Evolutionary conservation across 208 protist species (phyloP), one percentile per base, ranked within the genome.

Genomic region (Wallacemonas collosoma): DNA sequence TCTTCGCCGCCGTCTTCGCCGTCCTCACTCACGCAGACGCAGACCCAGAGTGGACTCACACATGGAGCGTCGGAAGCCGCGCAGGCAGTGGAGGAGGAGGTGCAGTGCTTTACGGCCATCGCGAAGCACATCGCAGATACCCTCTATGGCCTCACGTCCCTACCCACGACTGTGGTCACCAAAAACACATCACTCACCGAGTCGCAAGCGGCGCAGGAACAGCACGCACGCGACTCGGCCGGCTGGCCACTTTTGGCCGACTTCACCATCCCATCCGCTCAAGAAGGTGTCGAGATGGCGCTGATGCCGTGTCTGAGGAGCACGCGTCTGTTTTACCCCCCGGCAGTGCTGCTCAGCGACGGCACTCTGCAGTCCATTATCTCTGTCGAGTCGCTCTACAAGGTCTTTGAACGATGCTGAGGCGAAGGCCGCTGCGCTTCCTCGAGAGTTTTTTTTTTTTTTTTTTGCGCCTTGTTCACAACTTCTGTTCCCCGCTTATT

Each of bases 401-500:
- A 93, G 72, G 90, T 96, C 26, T 96, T 96, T 77, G 92, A 96
- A 75, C 92, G 92, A 14, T 96, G 92, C 76, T 96, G 38, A 43
- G 38, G 26, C 26, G 26, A 26, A 26, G 26, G 26, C 26, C 26
- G 26, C 26, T 26, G 26, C 26, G 26, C 26, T 26, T 58, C 8
- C 64, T 39, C 48, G 8, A 3, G 2, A 3, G 36, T 44, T 79
- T 39, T 66, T 47, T 58, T n/a, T 56, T 75, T 68, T 14, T 53
- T n/a, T 65, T 54, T 14, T 58, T 48, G 44, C 50, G 40, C 14
- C 61, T 51, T 58, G 17, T 36, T 36, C 53, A 53, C 48, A 53
- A 9, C 9, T 53, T 53, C 15, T 53, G 48, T 47, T 65, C n/a
- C 35, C 26, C 26, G 26, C 26, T 26, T 26, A 26, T 26, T 26